Conservation (phyloP, 805 yeast species). For the Yarrowia sp. region DNA sequence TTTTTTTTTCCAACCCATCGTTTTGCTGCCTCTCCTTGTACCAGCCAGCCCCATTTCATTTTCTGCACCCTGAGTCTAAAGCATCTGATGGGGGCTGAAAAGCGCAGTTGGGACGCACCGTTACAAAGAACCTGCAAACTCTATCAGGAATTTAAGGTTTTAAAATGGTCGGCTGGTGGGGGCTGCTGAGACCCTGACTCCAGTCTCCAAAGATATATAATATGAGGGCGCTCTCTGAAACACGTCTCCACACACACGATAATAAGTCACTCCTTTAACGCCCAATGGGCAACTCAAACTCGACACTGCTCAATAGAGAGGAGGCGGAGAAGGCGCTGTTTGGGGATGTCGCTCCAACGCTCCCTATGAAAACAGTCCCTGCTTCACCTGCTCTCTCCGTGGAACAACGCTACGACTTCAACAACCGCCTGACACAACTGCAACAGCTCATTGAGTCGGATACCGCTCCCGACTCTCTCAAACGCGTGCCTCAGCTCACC, state of each 20-base stretch:
- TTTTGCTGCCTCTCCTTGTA: not conserved
- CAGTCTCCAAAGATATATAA: too few species aligned
- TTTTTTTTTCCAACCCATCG: not conserved
- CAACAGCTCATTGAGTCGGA: conserved; percentile 6
- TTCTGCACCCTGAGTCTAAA: not conserved
- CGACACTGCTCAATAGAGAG: conserved; percentile 22
- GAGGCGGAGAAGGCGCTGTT: conserved; percentile 26
- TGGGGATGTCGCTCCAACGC: not conserved
- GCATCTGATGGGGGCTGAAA: conserved; percentile 14
- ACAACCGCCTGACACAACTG: conserved; percentile 4
- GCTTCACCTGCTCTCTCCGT: not conserved
- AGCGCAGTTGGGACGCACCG: not conserved
- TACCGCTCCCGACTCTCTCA: not conserved
- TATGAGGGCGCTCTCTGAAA: not conserved
- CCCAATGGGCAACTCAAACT: conserved; percentile 26
- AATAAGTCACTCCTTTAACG: not conserved
- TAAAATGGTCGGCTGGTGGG: conserved; percentile 17
- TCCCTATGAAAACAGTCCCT: not conserved
- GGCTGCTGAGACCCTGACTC: not conserved
- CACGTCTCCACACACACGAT: too few species aligned
- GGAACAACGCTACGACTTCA: conserved; percentile 16
- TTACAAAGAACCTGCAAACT: not conserved
- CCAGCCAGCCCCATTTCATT: conserved; percentile 1
- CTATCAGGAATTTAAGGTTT: not conserved
- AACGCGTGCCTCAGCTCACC: conserved; percentile 10